Evolutionary conservation across 495 filamentous ascomycete species (phyloP), one percentile per base, ranked within the genome.

Genomic region (Evernia prunastri): DNA sequence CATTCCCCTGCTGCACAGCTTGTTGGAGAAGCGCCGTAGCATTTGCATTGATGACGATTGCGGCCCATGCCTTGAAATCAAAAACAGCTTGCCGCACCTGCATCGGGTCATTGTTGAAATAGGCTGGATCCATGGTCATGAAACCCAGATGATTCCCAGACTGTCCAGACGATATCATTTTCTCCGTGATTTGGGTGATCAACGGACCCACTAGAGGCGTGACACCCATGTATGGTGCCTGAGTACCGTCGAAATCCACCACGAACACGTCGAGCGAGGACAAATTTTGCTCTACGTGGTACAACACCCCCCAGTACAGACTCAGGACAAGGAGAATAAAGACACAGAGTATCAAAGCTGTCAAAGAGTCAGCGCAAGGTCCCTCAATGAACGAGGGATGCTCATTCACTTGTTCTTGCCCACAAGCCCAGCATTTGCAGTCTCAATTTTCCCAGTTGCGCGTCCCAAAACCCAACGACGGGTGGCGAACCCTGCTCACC

Each of bases 11-110:
- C 6, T 73, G 70, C 10, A 89, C 75, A 0, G 86, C 86, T n/a
- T 74, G 68, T 54, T 79, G 79, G 13, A 90, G 76, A 23, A 88
- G 72, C 2, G 77, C 72, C 0, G 86, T 89, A 1, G 87, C 86
- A 66, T 89, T 88, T 13, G 84, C 61, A 65, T 87, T 85, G 67
- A 89, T 75, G 60, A 89, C 79, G 35, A 90, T 76, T 6, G 87
- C 87, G 0, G 82, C 85, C 75, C 82, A 88, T 23, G 81, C 80
- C 25, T 87, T 71, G 61, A 83, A 81, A 58, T 89, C 79, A 70
- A 82, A 89, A 31, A 89, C 75, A 17, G 74, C 80, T 65, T 84
- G 79, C 6, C 85, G 81, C 17, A 89, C 86, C 11, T 75, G 75
- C 63, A 82, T 78, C 0, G 82, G 82, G 67, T 87, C 82, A 64